Conservation (phyloP, 2,329 filamentous ascomycete species). For the Diaporthe sp. region DNA sequence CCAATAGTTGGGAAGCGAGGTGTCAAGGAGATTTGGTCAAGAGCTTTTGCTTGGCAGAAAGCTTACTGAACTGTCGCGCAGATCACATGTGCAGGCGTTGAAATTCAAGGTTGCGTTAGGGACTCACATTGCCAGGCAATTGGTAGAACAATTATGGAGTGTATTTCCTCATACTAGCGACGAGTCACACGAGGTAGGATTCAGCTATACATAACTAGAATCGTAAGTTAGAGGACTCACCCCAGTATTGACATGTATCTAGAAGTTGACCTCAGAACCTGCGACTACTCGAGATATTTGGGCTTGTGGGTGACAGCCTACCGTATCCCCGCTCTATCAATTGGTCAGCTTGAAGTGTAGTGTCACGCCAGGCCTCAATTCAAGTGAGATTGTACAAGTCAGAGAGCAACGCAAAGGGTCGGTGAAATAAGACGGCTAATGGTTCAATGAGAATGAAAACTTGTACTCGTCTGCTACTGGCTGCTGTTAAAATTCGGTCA, state of each 20-base stretch:
- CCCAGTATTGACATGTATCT: not conserved
- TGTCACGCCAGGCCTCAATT: not conserved
- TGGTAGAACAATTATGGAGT: not conserved
- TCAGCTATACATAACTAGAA: not conserved
- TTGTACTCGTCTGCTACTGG: not conserved
- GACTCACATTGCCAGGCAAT: not conserved
- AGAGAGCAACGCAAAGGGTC: not conserved
- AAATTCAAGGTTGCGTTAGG: not conserved
- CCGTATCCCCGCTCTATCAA: not conserved
- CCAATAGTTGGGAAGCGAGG: not conserved
- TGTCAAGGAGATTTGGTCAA: not conserved
- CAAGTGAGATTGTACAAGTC: not conserved
- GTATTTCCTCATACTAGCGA: not conserved
- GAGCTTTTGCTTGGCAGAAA: not conserved
- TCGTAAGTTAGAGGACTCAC: too few species aligned
- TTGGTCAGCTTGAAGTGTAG: not conserved
- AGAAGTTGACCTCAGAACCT: not conserved
- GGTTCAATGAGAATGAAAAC: not conserved
- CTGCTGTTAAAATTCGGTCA: not conserved
- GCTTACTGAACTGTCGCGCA: too few species aligned
- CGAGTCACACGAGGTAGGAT: not conserved
- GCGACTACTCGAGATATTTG: not conserved
- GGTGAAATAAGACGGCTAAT: accelerated
- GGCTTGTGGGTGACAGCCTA: not conserved
- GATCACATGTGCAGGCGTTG: not conserved